These are phyloP conservation scores for Skeletonema costatum DNA, from an alignment of 108 stramenopile species.

Conservation along the genomic window DNA sequence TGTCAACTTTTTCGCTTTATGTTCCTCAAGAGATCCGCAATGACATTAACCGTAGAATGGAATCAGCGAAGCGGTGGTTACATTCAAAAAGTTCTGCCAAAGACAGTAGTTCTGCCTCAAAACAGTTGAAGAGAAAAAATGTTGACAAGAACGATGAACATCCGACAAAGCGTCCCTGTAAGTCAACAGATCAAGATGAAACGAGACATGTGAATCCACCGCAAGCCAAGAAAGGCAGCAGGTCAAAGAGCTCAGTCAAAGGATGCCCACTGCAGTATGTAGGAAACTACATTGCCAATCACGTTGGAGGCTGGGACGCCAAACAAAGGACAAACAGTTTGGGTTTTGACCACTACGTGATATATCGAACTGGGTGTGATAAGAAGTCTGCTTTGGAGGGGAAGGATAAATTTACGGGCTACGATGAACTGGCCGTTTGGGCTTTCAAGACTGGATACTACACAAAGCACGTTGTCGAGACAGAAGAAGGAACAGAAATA, in stretches of 20 bases:
- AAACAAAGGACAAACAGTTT: neutral
- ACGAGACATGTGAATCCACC: neutral
- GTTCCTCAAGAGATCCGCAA: neutral
- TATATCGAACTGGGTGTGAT: neutral
- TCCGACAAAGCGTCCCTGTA: neutral
- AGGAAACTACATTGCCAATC: neutral
- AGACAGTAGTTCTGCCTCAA: neutral
- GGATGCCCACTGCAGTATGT: neutral
- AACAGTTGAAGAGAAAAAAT: neutral
- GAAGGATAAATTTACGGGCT: slow-evolving; percentile 4
- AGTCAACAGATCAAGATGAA: neutral
- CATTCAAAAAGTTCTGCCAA: neutral
- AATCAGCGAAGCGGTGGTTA: neutral
- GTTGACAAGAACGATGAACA: neutral
- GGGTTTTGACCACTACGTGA: neutral
- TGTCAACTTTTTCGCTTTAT: neutral
- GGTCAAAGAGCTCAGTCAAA: neutral
- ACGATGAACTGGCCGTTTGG: neutral
- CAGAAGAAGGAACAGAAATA: neutral
- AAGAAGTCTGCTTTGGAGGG: slow-evolving; percentile 4
- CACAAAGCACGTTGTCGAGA: neutral
- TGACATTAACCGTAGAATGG: neutral
- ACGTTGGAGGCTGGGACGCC: neutral
- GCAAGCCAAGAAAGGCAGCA: neutral
- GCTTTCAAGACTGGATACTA: neutral